These are phyloP conservation scores for Pseudocercospora cruenta DNA, from an alignment of 2,329 filamentous ascomycete genomes.

Conservation along the genomic window DNA sequence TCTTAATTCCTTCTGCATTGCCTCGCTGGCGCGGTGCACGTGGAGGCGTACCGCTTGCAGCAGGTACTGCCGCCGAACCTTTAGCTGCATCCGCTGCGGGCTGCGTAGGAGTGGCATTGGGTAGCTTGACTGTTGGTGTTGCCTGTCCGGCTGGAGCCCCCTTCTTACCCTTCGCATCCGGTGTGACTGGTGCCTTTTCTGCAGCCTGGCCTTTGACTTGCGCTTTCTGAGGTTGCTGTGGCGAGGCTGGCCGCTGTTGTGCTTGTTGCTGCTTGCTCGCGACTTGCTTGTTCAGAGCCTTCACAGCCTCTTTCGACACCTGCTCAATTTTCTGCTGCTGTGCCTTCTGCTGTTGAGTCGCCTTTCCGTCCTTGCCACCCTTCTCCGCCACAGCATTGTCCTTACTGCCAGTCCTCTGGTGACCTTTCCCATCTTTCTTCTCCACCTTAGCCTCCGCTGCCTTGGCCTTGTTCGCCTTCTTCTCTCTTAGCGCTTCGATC, in stretches of 20 bases:
- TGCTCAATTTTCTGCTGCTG: constrained; percentile 38
- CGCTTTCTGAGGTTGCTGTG: constrained; percentile 34
- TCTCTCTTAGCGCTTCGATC: constrained; percentile 83
- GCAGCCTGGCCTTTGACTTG: constrained; percentile 36
- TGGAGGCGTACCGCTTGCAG: constrained; percentile 23
- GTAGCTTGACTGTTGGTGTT: background rate
- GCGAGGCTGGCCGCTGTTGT: constrained; percentile 27
- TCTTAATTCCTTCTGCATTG: constrained; percentile 42
- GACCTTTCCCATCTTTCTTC: constrained; percentile 38
- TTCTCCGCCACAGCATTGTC: constrained; percentile 43
- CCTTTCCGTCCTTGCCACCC: constrained; percentile 38
- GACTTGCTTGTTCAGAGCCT: constrained; percentile 56
- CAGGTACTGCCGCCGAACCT: constrained; percentile 50
- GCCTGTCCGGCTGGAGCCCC: constrained; percentile 25
- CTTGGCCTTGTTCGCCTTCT: constrained; percentile 42
- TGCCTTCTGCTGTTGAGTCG: constrained; percentile 23
- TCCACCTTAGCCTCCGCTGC: constrained; percentile 36
- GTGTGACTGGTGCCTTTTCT: constrained; percentile 40
- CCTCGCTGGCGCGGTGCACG: constrained; percentile 35
- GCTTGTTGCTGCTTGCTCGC: constrained; percentile 34
- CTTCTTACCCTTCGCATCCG: constrained; percentile 36
- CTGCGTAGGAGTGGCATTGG: constrained; percentile 39
- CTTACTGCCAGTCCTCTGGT: constrained; percentile 38
- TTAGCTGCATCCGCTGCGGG: constrained; percentile 38
- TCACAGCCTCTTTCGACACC: constrained; percentile 57